Conservation (phyloP, 306 rosid genomes). For the Rosa persica region DNA sequence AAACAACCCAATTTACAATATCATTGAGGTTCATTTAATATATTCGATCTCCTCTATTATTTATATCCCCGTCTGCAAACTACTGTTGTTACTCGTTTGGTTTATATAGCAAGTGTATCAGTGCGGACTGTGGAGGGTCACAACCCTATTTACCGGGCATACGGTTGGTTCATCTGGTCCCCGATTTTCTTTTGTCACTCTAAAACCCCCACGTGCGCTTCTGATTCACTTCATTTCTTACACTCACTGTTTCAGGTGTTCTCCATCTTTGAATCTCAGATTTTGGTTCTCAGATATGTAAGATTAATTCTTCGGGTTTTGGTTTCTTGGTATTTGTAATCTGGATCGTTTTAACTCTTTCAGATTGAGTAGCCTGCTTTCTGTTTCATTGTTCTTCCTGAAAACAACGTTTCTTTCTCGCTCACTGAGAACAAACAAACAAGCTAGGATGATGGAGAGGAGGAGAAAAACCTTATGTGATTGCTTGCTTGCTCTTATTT, state of each 20-base stretch:
- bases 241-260: constrained; percentile 50
- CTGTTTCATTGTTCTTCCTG: constrained; percentile 26
- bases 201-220: constrained; percentile 49
- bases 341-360: constrained; percentile 7
- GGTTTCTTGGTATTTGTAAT: constrained; percentile 26
- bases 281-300: constrained; percentile 16
- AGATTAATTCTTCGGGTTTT: constrained; percentile 20
- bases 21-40: neutral
- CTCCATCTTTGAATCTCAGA: constrained; percentile 20
- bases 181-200: neutral
- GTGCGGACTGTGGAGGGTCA: neutral
- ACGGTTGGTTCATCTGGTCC: neutral
- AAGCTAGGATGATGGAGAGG: constrained; percentile 19
- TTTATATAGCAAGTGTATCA: neutral
- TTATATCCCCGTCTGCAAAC: constrained; percentile 1
- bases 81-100: constrained; percentile 3
- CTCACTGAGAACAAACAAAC: constrained; percentile 36
- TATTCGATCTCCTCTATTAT: neutral
- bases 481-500: constrained; percentile 46
- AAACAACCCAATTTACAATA: neutral
- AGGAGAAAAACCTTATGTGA: constrained; percentile 36
- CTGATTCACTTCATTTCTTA: constrained; percentile 23
- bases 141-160: neutral
- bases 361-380: neutral
- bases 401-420: constrained; percentile 51